Evolutionary conservation across 257 asterid species (phyloP), one percentile per base, ranked within the genome.

Genomic region (Pogostemon cablin): DNA sequence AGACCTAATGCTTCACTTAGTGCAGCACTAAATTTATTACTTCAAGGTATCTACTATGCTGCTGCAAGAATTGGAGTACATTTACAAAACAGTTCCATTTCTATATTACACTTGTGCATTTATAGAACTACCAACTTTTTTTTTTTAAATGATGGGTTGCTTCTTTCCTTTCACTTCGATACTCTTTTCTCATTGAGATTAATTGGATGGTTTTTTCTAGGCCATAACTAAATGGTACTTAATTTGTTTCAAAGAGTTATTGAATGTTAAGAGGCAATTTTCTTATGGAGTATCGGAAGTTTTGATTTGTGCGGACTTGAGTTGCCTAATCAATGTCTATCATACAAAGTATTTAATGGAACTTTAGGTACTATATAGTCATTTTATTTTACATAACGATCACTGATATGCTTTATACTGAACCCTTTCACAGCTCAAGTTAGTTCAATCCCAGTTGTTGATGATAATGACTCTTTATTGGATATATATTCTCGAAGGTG

Each of bases 401-500:
- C 37, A 56, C 62, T 69, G 69, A 49, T 76, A 55, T 40, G 41
- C 57, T 11, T 11, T 7, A 52, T 69, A 12, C 69, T 73, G 52
- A 35, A 64, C 74, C 69, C 59, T 59, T 69, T 75, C 59, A 79
- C 95, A 93, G 98, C 87, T 38, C 95, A 86, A 84, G 97, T 90
- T 79, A 89, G 98, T 78, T 85, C 98, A 8, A 78, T 93, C 71
- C 98, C 97, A 41, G 83, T 93, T 72, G 96, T 91, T 69, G 99
- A 93, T 79, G 96, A 93, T 64, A 86, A 86, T 77, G 91, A 86
- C 90, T 87, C 97, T 62, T 72, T 93, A 78, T 76, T 91, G 91
- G 97, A 91, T 68, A 78, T 93, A 62, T 93, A 87, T 80, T 83
- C 95, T 55, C 86, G 99, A 79, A 93, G 99, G 99, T 87, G 65